phyloP scores from a whole-genome alignment of 768 basidiomycete species.

The Chalciporus sphaerocephalus region DNA sequence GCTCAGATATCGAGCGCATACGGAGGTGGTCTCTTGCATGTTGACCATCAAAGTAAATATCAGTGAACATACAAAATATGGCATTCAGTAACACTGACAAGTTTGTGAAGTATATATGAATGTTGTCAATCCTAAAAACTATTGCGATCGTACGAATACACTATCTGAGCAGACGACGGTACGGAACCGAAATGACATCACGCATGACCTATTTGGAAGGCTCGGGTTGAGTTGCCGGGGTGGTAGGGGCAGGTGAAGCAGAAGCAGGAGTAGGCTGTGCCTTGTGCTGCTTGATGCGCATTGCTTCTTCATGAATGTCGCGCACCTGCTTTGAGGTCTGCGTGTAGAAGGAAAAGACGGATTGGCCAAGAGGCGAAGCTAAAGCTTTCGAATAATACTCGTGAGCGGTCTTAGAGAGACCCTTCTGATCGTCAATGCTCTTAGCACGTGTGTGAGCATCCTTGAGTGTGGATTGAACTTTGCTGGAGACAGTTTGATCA shows the following conservation, averaged over 20 bases:
- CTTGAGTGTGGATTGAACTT: conserved; percentile 59
- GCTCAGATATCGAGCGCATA: conserved; percentile 4
- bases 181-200: background rate
- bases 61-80: background rate
- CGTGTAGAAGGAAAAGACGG: conserved; percentile 81
- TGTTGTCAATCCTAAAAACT: conserved; percentile 1
- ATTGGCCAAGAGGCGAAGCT: conserved; percentile 70
- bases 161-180: background rate
- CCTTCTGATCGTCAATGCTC: conserved; percentile 79
- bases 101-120: background rate
- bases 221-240: conserved; percentile 10
- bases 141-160: conserved; percentile 11
- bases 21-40: conserved; percentile 2
- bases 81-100: background rate
- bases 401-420: conserved; percentile 60
- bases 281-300: conserved; percentile 71
- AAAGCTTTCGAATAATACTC: conserved; percentile 84
- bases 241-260: conserved; percentile 9
- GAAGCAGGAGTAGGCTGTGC: conserved; percentile 14
- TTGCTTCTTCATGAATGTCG: conserved; percentile 93
- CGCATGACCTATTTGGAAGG: conserved; percentile 4
- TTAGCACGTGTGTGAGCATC: conserved; percentile 66
- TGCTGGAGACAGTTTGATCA: conserved; percentile 74
- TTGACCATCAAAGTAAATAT: background rate
- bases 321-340: conserved; percentile 79